phyloP scores from a whole-genome alignment of 768 basidiomycete species.

The Ephemerocybe angulata region DNA sequence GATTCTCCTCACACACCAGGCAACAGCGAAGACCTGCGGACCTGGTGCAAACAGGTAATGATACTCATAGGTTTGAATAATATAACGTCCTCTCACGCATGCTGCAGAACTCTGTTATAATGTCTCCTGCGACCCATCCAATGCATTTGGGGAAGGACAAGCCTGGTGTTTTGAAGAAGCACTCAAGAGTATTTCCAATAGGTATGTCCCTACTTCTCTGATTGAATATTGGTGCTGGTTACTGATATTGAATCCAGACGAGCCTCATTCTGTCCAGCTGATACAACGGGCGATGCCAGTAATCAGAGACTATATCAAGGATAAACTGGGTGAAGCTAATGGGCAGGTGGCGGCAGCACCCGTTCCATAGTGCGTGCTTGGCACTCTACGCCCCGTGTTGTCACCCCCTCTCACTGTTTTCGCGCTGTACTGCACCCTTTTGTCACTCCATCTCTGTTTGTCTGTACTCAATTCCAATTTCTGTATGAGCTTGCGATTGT shows the following conservation, averaged over 20 bases:
- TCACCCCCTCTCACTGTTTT: too few species aligned
- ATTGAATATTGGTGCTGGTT: neutral
- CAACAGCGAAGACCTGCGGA: conserved; percentile 48
- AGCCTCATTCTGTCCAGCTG: conserved; percentile 72
- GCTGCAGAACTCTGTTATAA: conserved; percentile 63
- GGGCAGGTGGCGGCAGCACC: too few species aligned
- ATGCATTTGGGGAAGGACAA: conserved; percentile 40
- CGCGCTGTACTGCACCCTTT: too few species aligned
- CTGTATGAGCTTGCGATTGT: too few species aligned
- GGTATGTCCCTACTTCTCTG: conserved; percentile 37
- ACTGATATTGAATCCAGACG: conserved; percentile 38
- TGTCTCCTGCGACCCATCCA: conserved; percentile 63
- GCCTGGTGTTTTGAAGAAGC: conserved; percentile 49
- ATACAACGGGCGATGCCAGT: conserved; percentile 62
- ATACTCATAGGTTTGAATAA: neutral
- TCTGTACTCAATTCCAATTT: too few species aligned
- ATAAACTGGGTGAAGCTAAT: too few species aligned
- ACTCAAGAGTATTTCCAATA: conserved; percentile 61
- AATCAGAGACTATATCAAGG: conserved; percentile 55
- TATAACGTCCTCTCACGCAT: neutral
- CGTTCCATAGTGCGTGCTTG: too few species aligned
- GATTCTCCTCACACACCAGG: conserved; percentile 51
- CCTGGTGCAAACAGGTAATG: conserved; percentile 73
- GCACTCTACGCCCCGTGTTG: too few species aligned
- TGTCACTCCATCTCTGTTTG: too few species aligned